phyloP scores from a whole-genome alignment of 2,329 filamentous ascomycete genomes.

The Pseudocercospora fuligena region DNA sequence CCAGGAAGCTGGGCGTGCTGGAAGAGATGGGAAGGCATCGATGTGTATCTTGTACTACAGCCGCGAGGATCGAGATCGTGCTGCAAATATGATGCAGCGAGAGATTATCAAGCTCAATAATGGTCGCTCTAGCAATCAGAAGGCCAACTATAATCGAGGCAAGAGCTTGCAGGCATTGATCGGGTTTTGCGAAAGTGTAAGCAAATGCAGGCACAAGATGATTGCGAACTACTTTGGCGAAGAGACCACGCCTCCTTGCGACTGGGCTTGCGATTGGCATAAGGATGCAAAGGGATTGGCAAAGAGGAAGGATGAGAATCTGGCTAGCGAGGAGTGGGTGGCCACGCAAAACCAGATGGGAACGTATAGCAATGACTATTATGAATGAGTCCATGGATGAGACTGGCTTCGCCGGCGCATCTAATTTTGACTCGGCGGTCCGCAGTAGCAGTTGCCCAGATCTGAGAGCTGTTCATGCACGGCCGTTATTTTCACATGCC shows the following conservation, averaged over 20 bases:
- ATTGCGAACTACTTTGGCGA: constrained; percentile 83
- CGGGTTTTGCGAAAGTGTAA: constrained; percentile 79
- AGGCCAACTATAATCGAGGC: constrained; percentile 46
- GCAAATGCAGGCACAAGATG: constrained; percentile 72
- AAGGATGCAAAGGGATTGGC: constrained; percentile 50
- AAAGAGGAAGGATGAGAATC: constrained; percentile 49
- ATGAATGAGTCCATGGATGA: constrained; percentile 32
- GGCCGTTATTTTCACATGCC: not conserved
- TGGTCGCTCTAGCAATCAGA: constrained; percentile 40
- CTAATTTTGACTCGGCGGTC: too few relatives aligned
- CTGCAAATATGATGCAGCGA: constrained; percentile 59
- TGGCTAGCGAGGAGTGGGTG: constrained; percentile 57
- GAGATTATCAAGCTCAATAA: constrained; percentile 44
- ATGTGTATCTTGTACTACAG: constrained; percentile 91
- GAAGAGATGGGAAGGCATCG: constrained; percentile 84
- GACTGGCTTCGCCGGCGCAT: not conserved
- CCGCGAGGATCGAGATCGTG: constrained; percentile 80
- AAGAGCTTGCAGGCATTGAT: constrained; percentile 64
- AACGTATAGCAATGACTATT: constrained; percentile 43
- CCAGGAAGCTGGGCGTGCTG: constrained; percentile 90
- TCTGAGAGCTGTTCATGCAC: not conserved
- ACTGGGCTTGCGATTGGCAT: constrained; percentile 56
- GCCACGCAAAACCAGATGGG: constrained; percentile 53
- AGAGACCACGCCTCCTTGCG: constrained; percentile 40
- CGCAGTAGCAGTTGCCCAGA: too few relatives aligned